phyloP scores from a whole-genome alignment of 257 asterid genomes.

The Jacaranda mimosifolia region DNA sequence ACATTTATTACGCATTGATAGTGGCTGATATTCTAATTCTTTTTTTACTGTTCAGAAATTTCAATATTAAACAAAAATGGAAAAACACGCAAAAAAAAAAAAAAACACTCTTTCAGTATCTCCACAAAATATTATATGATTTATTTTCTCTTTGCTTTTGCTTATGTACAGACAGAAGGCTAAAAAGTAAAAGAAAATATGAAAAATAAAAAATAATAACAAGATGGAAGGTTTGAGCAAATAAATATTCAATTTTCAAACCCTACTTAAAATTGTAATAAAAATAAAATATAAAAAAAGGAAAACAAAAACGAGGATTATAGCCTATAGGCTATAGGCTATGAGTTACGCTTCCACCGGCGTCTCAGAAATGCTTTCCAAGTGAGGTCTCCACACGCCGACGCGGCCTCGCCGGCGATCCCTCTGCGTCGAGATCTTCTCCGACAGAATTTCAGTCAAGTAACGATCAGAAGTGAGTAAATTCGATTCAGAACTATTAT shows the following conservation, averaged over 20 bases:
- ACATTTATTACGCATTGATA: no score
- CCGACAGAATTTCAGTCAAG: slow-evolving; percentile 68
- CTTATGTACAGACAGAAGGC: slow-evolving; percentile 50
- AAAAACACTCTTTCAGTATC: no score
- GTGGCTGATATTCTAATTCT: no score
- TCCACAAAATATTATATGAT: background rate
- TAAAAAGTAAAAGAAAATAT: background rate
- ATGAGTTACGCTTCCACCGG: slow-evolving; percentile 43
- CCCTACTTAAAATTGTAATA: slow-evolving; percentile 41
- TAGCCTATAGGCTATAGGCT: background rate
- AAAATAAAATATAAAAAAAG: slow-evolving; percentile 14
- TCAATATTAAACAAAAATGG: no score
- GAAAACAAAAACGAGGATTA: background rate
- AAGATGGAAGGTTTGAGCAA: slow-evolving; percentile 21
- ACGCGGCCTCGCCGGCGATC: slow-evolving; percentile 72
- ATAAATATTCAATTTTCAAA: slow-evolving; percentile 35
- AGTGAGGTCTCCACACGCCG: slow-evolving; percentile 77
- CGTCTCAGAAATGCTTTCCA: slow-evolving; percentile 76
- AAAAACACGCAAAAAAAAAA: no score
- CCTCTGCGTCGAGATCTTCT: slow-evolving; percentile 55
- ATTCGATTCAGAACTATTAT: slow-evolving; percentile 36
- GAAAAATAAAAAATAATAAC: background rate
- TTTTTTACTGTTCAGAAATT: no score
- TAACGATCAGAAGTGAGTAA: slow-evolving; percentile 54
- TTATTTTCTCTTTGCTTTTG: slow-evolving; percentile 33